Evolutionary conservation across 306 rosid genomes (phyloP), one percentile per base, ranked within the genome.

Genomic region (Casuarina equisetifolia): DNA sequence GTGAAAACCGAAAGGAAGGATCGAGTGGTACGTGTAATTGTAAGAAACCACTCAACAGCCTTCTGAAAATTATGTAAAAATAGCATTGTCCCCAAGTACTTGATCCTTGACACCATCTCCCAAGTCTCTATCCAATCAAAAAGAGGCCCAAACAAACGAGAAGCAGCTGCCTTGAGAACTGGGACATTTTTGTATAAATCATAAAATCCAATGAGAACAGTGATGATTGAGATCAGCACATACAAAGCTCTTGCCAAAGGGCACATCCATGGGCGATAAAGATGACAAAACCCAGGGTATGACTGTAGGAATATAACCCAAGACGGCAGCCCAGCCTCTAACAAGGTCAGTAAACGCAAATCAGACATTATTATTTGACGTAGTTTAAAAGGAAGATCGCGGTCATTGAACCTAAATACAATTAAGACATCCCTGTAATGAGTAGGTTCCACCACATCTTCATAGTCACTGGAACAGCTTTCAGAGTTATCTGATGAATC

Each of bases 191-290:
- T 95, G 89, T 95, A 95, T 58, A 95, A 84, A 78, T 95, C 98
- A 73, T 89, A 95, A 74, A 95, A 92, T 82, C 98, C 98, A 77
- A 95, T 92, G 44, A 95, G 93, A 68, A 92, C 98, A 48, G 98
- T 95, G 81, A 85, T 90, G 77, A 89, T 78, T 72, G 97, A 92
- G 76, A 95, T 89, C 55, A 92, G 66, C 67, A 95, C 90, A 72
- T 92, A 95, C 46, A 95, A 76, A 53, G 89, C 81, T 85, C 98
- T 87, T 1, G 90, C 98, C 76, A 95, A 86, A 1, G 92, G 98
- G 80, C 97, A 95, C 98, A 95, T 95, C 98, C 97, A 95, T 2
- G 98, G 97, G 58, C 98, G 98, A 88, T 95, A 95, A n/a, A 92
- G 75, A 78, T 95, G 89, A 84, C 92, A 86, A 73, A 95, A 83